Base-by-base conservation (phyloP, 148 eudicot genomes). In the Dianthus caryophyllus region DNA sequence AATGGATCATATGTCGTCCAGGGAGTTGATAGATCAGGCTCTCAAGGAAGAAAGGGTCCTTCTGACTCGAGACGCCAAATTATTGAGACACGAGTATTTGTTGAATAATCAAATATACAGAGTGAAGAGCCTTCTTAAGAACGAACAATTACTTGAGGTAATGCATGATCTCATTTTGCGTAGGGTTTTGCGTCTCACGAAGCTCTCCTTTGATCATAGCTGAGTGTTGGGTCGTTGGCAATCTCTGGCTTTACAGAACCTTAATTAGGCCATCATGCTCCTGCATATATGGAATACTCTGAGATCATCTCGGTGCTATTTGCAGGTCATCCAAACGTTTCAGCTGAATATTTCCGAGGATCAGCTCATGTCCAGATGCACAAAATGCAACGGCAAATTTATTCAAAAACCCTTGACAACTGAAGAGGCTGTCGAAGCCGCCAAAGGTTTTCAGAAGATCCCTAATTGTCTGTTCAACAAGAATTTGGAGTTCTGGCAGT, bases 111-210 rank as follows among this genome's bases (percentile, higher is more conserved):
- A 93, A 75, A 87, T 93, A 77, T 89, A 89, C 77, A 78, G 85
- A 82, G 84, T 93, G 75, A 87, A 83, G 74, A 89, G 78, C 77
- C 96, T 89, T 70, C 85, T 87, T 33, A 93, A 93, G 77, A 90
- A 93, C 78, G 95, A 93, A 54, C 98, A 93, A 71, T 81, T 93
- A 8, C 79, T 82, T 58, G 98, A 93, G 96, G 98, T 93, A 71
- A 52, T 17, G 49, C 43, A 44, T 58, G 22, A 26, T 65, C 56
- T 39, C 47, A 13, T 39, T 1, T 10, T 29, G 17, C 18, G n/a
- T n/a, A n/a, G n/a, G n/a, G n/a, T n/a, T n/a, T n/a, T n/a, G n/a
- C n/a, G n/a, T n/a, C n/a, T n/a, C n/a, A 66, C 44, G 54, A 58
- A n/a, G n/a, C n/a, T n/a, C n/a, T n/a, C n/a, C n/a, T n/a, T n/a